These are phyloP conservation scores for Cicer judaicum DNA, from an alignment of 306 rosid genomes.

Conservation along the genomic window DNA sequence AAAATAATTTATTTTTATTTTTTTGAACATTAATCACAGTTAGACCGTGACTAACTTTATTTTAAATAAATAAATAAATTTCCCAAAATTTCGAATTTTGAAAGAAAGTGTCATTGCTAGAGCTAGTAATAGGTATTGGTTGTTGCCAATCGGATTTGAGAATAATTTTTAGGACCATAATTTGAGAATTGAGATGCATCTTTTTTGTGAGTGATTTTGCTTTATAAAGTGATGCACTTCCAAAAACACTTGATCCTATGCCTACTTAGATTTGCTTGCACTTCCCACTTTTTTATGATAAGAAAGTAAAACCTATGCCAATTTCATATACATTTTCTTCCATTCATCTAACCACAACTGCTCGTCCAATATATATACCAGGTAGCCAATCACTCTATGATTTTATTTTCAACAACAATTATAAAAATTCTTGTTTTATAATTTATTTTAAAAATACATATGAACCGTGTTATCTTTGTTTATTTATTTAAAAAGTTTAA, in stretches of 20 bases:
- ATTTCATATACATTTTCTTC: not conserved
- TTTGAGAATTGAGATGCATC: not conserved
- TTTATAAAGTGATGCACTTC: constrained; percentile 19
- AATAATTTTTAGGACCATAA: no score
- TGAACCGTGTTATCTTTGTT: no score
- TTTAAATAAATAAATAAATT: no score
- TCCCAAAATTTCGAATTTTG: no score
- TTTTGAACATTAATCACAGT: no score
- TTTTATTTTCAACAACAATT: no score
- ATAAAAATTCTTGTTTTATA: no score
- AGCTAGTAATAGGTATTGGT: not conserved
- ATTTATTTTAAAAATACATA: no score
- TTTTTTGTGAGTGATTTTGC: constrained; percentile 34
- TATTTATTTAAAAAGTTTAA: not conserved
- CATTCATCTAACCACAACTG: not conserved
- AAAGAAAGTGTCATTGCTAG: no score
- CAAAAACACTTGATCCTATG: constrained; percentile 47
- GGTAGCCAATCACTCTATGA: no score
- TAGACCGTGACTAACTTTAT: no score
- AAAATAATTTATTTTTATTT: no score
- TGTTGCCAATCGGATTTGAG: not conserved
- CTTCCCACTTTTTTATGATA: not conserved
- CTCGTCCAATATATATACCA: not conserved
- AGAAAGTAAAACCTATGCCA: not conserved
- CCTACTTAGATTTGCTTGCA: constrained; percentile 39